Percentiles rank a stretch among this genome's conserved stretches.
These are phyloP conservation scores for Pyrenophora teres DNA, from an alignment of 2,329 filamentous ascomycete genomes.

Conservation along the genomic window DNA sequence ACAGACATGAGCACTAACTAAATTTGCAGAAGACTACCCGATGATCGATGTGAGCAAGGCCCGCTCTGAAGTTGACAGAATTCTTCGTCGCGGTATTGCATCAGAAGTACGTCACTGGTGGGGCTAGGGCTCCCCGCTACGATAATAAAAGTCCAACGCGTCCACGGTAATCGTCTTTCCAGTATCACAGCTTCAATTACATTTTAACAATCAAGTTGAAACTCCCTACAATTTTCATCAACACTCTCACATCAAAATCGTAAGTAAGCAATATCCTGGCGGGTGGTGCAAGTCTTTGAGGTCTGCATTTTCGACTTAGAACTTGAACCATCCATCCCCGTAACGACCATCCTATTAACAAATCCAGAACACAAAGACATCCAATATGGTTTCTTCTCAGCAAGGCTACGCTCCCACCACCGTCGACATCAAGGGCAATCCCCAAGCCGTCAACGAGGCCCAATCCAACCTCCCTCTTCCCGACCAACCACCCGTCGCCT, in stretches of 20 bases:
- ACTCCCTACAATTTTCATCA: background rate
- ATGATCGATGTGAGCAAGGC: constrained; percentile 9
- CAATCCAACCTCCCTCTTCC: constrained; percentile 78
- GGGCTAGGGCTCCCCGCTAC: constrained; percentile 10
- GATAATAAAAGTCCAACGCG: constrained; percentile 19
- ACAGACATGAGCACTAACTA: constrained; percentile 9
- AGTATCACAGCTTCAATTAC: constrained; percentile 5
- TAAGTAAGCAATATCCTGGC: constrained; percentile 6
- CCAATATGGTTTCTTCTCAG: constrained; percentile 32
- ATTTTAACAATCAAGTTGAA: background rate
- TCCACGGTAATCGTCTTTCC: background rate
- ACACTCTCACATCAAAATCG: constrained; percentile 10
- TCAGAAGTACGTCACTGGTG: constrained; percentile 26
- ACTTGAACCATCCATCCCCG: background rate
- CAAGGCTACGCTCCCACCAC: constrained; percentile 30
- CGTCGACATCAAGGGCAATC: constrained; percentile 35
- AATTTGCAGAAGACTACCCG: constrained; percentile 11
- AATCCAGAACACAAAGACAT: constrained; percentile 7
- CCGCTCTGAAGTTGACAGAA: constrained; percentile 5
- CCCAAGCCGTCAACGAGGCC: constrained; percentile 66
- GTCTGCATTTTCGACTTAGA: background rate
- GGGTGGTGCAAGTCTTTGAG: background rate
- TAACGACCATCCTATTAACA: background rate
- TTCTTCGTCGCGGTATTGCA: constrained; percentile 16
- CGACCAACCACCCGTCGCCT: constrained; percentile 74